phyloP scores from a whole-genome alignment of 2,329 filamentous ascomycete species.

The Aspergillus novofumigatus region DNA sequence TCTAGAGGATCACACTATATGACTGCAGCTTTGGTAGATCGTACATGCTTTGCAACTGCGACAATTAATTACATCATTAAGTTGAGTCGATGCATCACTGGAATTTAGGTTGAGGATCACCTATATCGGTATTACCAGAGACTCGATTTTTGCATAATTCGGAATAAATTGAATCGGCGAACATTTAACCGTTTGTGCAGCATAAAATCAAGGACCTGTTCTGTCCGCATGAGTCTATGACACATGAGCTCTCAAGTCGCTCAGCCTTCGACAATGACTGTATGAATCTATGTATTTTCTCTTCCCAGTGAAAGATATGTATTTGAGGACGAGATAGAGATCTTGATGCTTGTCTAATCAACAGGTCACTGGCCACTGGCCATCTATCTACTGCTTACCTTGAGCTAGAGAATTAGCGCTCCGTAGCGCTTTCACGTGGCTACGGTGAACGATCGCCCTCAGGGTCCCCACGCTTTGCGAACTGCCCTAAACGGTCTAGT shows the following conservation, averaged over 20 bases:
- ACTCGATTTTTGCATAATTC: not conserved
- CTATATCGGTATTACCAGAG: too few relatives aligned
- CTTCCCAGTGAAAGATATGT: not conserved
- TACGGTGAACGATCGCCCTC: conserved; percentile 19
- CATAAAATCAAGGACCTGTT: not conserved
- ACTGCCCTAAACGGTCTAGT: conserved; percentile 12
- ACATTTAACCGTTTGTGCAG: not conserved
- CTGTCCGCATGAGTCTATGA: too few relatives aligned
- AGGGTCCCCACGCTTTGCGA: conserved; percentile 20
- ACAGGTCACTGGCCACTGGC: too few relatives aligned
- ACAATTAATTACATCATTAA: conserved; percentile 14
- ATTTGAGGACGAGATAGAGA: not conserved
- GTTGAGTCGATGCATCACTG: conserved; percentile 10
- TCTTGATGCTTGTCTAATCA: too few relatives aligned
- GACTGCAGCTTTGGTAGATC: too few relatives aligned
- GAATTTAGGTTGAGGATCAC: too few relatives aligned
- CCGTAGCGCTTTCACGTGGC: conserved; percentile 18
- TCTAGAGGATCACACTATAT: too few relatives aligned
- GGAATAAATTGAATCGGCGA: not conserved
- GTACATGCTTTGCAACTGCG: not conserved
- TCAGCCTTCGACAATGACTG: too few relatives aligned
- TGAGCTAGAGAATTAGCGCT: not conserved
- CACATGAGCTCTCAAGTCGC: too few relatives aligned
- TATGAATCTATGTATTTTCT: not conserved
- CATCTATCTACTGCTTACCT: too few relatives aligned